phyloP scores from a whole-genome alignment of 2,329 filamentous ascomycete species.

The Diaporthe batatas region DNA sequence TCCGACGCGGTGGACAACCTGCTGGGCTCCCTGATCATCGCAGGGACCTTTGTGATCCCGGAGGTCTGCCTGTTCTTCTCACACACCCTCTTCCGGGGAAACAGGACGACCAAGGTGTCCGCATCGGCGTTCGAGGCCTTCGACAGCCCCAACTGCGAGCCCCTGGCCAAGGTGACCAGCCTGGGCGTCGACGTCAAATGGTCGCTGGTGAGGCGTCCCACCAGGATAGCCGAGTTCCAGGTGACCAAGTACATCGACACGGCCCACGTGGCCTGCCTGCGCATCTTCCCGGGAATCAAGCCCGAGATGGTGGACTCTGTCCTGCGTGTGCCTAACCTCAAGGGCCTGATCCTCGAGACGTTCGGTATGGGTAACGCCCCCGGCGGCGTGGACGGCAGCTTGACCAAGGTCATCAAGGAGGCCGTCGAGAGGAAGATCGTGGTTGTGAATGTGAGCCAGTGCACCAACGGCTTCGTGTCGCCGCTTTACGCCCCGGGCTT shows the following conservation, averaged over 20 bases:
- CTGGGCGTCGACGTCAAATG: constrained; percentile 86
- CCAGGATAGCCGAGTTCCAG: constrained; percentile 78
- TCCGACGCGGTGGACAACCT: constrained; percentile 94
- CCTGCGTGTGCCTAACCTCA: constrained; percentile 79
- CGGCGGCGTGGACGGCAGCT: constrained; percentile 81
- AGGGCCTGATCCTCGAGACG: constrained; percentile 88
- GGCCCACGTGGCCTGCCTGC: constrained; percentile 88
- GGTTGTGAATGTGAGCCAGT: constrained; percentile 93
- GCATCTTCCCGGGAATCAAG: constrained; percentile 92
- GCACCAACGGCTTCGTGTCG: constrained; percentile 81
- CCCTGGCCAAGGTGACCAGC: constrained; percentile 84
- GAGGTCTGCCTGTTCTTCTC: constrained; percentile 96
- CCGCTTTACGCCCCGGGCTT: constrained; percentile 84
- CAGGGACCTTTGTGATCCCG: constrained; percentile 91
- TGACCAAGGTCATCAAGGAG: constrained; percentile 81
- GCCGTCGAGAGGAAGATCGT: constrained; percentile 86
- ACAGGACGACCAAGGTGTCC: constrained; percentile 88
- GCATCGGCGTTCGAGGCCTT: constrained; percentile 90
- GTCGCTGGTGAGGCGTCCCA: constrained; percentile 81
- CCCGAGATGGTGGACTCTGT: constrained; percentile 94
- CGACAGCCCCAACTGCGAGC: constrained; percentile 86
- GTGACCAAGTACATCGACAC: constrained; percentile 84
- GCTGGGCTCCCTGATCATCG: constrained; percentile 87
- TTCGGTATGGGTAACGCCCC: constrained; percentile 93
- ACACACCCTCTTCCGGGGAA: constrained; percentile 89